Percentiles rank a stretch among this genome's conserved stretches.
Conservation (phyloP, 176 grass and related monocot genomes). For the maize (Zea mays) region DNA sequence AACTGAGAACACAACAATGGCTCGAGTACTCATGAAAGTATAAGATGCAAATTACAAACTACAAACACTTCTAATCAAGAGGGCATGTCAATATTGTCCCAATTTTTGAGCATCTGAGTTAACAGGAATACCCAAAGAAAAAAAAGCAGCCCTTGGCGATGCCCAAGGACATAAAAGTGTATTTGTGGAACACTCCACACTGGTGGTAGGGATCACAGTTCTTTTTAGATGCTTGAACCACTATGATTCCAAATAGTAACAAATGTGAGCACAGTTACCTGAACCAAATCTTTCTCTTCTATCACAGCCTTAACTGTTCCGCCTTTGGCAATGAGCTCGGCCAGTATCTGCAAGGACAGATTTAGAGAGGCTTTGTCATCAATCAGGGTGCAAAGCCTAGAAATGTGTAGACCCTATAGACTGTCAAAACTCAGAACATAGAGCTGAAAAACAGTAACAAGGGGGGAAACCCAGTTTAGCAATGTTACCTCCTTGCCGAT, state of each 20-base stretch:
- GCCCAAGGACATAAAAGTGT: neutral
- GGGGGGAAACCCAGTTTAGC: slow-evolving; percentile 3
- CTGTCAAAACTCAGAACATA: neutral
- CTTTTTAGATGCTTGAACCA: slow-evolving; percentile 3
- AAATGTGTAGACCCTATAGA: neutral
- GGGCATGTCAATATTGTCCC: neutral
- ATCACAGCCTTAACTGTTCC: slow-evolving; percentile 80
- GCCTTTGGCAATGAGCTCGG: slow-evolving; percentile 78
- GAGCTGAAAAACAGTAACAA: neutral
- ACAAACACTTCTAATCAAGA: slow-evolving; percentile 13
- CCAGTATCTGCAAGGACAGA: slow-evolving; percentile 60
- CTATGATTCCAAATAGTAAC: slow-evolving; percentile 19
- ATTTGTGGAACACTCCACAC: neutral
- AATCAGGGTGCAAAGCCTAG: neutral
- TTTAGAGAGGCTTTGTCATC: neutral
- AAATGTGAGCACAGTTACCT: slow-evolving; percentile 49
- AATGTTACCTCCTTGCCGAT: slow-evolving; percentile 84
- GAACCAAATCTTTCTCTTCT: slow-evolving; percentile 91
- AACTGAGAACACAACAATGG: neutral
- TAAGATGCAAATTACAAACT: slow-evolving; percentile 1
- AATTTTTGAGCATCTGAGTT: neutral
- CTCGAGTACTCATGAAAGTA: slow-evolving; percentile 3
- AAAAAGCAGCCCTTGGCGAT: neutral
- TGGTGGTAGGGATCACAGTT: neutral
- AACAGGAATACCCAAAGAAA: neutral